Evolutionary conservation across 345 rosid genomes (phyloP), one percentile per base, ranked within the genome.

Genomic region (Populus davidiana): DNA sequence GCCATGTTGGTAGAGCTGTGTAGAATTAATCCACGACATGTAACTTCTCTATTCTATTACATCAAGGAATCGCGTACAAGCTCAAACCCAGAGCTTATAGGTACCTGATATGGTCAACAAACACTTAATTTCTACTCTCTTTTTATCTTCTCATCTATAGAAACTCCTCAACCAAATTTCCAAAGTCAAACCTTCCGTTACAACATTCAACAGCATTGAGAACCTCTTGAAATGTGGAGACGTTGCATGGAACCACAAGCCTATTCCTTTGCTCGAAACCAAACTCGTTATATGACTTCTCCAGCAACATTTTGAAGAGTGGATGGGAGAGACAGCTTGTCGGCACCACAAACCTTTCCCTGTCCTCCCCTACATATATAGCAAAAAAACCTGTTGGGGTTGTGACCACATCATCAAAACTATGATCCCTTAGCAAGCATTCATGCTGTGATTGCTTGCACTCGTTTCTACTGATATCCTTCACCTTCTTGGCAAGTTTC

Each of bases 331-430:
- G 85, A 77, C 78, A 92, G 76, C 93, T 83, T 0, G 94, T 95
- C 6, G 97, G 97, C 6, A 92, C 91, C 79, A 86, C 89, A 75
- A 86, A 91, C 76, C 93, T 88, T 80, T 87, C 88, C 73, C 81
- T 86, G 47, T 89, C 90, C 4, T 93, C 93, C 16, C 98, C 98
- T 8, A 95, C 96, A 35, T 93, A 95, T 3, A 95, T 69, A 0
- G 95, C 98, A 14, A 90, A 93, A 50, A 81, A 93, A 36, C 99
- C 97, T 7, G 85, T 82, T 6, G 98, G 98, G 1, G 94, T 89
- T 47, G 78, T 76, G 27, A 77, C 47, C 4, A 1, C 23, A 25
- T 6, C 25, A 12, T 12, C 76, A 11, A 74, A 83, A 27, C 85
- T 89, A 9, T 20, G 66, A 73, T 80, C 85, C 49, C 71, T 27